These are phyloP conservation scores for Fusarium phyllophilum DNA, from an alignment of 2,329 filamentous ascomycete genomes.

Conservation along the genomic window DNA sequence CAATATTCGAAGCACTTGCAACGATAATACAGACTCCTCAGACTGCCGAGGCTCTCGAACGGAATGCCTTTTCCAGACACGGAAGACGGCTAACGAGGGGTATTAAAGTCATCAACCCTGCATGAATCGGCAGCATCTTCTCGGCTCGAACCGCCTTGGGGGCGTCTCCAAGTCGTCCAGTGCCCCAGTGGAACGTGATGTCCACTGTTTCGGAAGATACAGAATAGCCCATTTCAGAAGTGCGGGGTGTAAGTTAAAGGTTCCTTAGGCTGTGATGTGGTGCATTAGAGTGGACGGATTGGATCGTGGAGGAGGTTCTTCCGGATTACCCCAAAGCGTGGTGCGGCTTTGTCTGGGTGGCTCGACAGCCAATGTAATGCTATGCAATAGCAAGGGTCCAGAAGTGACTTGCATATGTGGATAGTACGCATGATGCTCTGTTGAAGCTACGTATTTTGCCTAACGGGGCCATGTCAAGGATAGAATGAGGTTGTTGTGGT, in stretches of 20 bases:
- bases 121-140: conserved; percentile 14
- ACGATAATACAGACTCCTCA: not conserved
- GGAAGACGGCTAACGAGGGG: conserved; percentile 4
- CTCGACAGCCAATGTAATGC: conserved; percentile 24
- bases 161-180: conserved; percentile 21
- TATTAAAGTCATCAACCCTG: not conserved
- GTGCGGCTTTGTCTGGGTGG: conserved; percentile 14
- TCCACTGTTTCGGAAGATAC: conserved; percentile 23
- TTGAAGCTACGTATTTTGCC: not conserved
- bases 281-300: conserved; percentile 26
- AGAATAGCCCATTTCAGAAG: conserved; percentile 16
- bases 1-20: not conserved
- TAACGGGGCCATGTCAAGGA: not conserved
- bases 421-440: conserved; percentile 10
- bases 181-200: conserved; percentile 21
- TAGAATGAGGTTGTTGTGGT: conserved; percentile 9
- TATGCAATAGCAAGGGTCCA: conserved; percentile 11
- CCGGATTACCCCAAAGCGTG: conserved; percentile 41
- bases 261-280: conserved; percentile 1
- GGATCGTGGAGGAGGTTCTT: conserved; percentile 37
- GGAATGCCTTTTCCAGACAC: conserved; percentile 16
- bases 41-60: conserved; percentile 5
- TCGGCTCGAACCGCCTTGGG: conserved; percentile 39
- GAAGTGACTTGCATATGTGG: conserved; percentile 9
- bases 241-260: conserved; percentile 29